Evolutionary conservation across 192 early-diverging fungal genomes (phyloP).

Genomic region (Gonapodya prolifera): DNA sequence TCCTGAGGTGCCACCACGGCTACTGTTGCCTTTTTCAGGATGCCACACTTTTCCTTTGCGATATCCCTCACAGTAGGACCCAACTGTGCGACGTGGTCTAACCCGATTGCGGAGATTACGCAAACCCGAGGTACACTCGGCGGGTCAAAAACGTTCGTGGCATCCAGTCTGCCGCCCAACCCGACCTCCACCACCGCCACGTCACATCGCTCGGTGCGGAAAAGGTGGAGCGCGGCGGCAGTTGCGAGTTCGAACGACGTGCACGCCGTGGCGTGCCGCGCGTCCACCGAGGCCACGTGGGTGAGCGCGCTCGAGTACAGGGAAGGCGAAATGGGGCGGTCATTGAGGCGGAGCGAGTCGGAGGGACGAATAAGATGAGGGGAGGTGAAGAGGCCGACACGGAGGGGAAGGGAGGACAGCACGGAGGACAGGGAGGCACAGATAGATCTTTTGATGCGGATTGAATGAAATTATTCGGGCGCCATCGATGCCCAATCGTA

Average conservation of each 20-base stretch:
- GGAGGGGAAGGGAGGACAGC: conserved; percentile 10
- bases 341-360: conserved; percentile 54
- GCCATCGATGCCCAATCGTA: neutral
- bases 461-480: neutral
- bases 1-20: neutral
- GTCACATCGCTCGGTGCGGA: conserved; percentile 38
- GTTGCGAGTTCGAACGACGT: neutral
- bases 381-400: conserved; percentile 58
- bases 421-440: conserved; percentile 37
- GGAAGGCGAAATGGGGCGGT: conserved; percentile 20
- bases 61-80: conserved; percentile 56
- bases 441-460: conserved; percentile 9
- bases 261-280: conserved; percentile 16
- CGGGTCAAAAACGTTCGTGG: conserved; percentile 60
- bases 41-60: conserved; percentile 66
- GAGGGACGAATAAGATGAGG: conserved; percentile 58
- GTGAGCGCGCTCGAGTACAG: conserved; percentile 25
- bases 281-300: conserved; percentile 27
- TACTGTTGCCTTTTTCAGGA: conserved; percentile 28
- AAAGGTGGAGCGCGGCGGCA: conserved; percentile 33
- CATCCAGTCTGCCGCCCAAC: conserved; percentile 62
- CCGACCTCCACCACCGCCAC: conserved; percentile 75
- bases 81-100: conserved; percentile 63
- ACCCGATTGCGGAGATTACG: conserved; percentile 53
- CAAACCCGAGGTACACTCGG: conserved; percentile 23